Evolutionary conservation across 768 basidiomycete genomes (phyloP).

Genomic region (Leccinum rimulosum): DNA sequence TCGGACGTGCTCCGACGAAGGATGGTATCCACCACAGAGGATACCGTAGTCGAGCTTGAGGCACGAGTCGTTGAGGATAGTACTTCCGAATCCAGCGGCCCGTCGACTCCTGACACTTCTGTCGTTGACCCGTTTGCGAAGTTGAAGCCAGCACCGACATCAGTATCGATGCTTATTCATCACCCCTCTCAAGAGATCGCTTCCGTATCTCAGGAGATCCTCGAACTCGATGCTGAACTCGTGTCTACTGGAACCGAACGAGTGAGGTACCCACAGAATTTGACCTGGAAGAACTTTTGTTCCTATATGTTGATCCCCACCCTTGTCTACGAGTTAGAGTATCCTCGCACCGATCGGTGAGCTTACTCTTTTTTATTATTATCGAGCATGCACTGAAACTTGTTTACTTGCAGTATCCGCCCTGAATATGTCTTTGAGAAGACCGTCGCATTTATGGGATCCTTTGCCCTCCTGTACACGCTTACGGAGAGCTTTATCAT

Average conservation of each 20-base stretch:
- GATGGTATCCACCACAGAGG: constrained; percentile 37
- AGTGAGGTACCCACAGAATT: constrained; percentile 82
- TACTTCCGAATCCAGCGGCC: constrained; percentile 2
- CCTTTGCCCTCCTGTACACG: constrained; percentile 91
- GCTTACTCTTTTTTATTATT: constrained; percentile 18
- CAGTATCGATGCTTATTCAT: constrained; percentile 50
- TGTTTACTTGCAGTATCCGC: constrained; percentile 33
- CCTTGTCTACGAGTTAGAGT: constrained; percentile 95
- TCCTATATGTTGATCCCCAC: constrained; percentile 88
- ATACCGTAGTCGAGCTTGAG: constrained; percentile 5
- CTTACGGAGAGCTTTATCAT: constrained; percentile 93
- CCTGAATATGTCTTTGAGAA: constrained; percentile 56
- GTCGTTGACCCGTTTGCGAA: constrained; percentile 9
- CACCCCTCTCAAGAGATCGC: constrained; percentile 69
- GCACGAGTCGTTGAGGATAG: neutral
- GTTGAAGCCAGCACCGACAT: constrained; percentile 6
- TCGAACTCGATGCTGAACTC: constrained; percentile 75
- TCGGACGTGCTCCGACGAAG: constrained; percentile 58
- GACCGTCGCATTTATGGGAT: constrained; percentile 87
- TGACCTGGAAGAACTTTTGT: constrained; percentile 77
- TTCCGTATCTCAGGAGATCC: constrained; percentile 68
- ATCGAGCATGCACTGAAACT: neutral
- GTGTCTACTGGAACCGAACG: constrained; percentile 63
- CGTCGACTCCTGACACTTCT: constrained; percentile 4
- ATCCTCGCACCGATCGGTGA: constrained; percentile 84